phyloP scores from a whole-genome alignment of 2,329 filamentous ascomycete genomes.

The Aureobasidium sp. region DNA sequence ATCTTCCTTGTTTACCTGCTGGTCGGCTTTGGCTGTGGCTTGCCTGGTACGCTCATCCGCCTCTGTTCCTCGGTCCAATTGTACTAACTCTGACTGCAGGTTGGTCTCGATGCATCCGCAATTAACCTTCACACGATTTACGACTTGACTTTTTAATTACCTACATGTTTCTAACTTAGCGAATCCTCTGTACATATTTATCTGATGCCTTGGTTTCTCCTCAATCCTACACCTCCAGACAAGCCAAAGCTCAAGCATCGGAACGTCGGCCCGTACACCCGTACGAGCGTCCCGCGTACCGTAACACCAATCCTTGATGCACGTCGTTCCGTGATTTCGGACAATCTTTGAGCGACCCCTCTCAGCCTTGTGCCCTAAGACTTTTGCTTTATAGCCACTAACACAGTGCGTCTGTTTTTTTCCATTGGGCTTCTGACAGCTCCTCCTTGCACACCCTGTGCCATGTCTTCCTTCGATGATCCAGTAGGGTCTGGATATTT shows the following conservation, averaged over 20 bases:
- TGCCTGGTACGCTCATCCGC: constrained; percentile 44
- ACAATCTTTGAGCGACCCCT: background rate
- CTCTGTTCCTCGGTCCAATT: constrained; percentile 17
- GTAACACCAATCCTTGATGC: background rate
- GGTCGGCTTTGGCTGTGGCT: constrained; percentile 64
- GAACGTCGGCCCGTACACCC: background rate
- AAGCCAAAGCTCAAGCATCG: background rate
- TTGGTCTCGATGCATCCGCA: constrained; percentile 33
- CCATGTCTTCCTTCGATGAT: too few relatives aligned
- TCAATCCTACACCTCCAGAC: background rate
- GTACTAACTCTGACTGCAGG: constrained; percentile 22
- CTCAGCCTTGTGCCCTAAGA: background rate
- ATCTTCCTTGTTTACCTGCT: constrained; percentile 65
- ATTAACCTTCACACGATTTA: constrained; percentile 19
- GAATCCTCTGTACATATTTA: constrained; percentile 1
- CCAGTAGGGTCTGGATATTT: background rate
- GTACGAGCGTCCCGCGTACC: background rate
- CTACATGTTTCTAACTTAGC: background rate
- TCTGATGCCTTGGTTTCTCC: background rate
- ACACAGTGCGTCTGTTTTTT: background rate
- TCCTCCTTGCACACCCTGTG: too few relatives aligned
- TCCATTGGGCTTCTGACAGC: background rate
- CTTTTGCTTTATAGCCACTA: background rate
- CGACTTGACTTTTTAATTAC: background rate
- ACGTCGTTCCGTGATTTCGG: background rate